Evolutionary conservation across 2,329 filamentous ascomycete species (phyloP).

Genomic region (Paecilomyces sp.): DNA sequence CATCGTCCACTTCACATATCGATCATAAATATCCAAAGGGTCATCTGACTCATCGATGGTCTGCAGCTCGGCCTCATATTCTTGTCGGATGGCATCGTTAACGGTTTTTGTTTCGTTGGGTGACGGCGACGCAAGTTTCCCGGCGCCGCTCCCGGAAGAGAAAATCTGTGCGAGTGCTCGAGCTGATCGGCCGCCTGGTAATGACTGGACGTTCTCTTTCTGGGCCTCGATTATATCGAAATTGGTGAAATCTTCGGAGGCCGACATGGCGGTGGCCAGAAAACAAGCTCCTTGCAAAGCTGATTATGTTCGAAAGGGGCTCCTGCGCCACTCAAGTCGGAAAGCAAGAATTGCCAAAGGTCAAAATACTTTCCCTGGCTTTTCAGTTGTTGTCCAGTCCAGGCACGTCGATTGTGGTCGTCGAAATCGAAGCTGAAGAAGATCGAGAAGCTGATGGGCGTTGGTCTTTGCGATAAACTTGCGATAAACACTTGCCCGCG

Average conservation of each 20-base stretch:
- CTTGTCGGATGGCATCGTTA: slow-evolving; percentile 70
- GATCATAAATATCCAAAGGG: slow-evolving; percentile 88
- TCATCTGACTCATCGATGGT: slow-evolving; percentile 83
- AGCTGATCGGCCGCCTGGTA: slow-evolving; percentile 82
- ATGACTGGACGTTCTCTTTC: slow-evolving; percentile 95
- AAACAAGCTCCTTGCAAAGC: neutral
- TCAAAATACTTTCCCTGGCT: neutral
- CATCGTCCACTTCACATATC: slow-evolving; percentile 94
- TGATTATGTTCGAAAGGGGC: neutral
- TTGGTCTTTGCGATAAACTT: neutral
- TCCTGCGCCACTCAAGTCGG: neutral
- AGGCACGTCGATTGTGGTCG: neutral
- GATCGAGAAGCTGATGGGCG: neutral
- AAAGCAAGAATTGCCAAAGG: neutral
- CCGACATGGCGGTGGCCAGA: slow-evolving; percentile 27
- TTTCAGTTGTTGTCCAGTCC: neutral
- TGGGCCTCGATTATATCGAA: slow-evolving; percentile 94
- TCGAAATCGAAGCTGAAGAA: neutral
- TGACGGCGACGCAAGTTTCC: slow-evolving; percentile 55
- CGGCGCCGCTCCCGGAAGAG: slow-evolving; percentile 39
- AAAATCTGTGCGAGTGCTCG: slow-evolving; percentile 76
- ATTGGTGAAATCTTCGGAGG: slow-evolving; percentile 39
- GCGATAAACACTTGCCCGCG: neutral
- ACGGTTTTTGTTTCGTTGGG: slow-evolving; percentile 67
- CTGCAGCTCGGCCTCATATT: slow-evolving; percentile 78